Percentiles rank a stretch among this genome's conserved stretches.
Conservation (phyloP, 441 rosid species). For the Bruguiera hainesii region DNA sequence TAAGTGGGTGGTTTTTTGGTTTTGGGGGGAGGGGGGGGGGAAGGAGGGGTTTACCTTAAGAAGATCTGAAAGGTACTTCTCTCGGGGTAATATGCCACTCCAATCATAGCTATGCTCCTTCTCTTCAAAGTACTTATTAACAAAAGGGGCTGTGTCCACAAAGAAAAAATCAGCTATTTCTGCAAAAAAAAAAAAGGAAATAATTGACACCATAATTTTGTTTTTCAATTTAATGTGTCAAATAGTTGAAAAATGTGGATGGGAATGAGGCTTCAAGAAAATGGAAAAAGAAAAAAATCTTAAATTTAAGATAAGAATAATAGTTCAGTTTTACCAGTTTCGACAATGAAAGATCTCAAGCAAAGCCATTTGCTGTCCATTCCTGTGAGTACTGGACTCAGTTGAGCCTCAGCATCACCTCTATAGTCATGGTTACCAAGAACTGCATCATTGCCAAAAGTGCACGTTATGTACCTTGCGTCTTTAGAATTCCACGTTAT, state of each 20-base stretch:
- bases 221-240: too few relatives aligned
- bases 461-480: too few relatives aligned
- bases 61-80: conserved; percentile 46
- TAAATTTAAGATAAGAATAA: not conserved
- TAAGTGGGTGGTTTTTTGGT: too few relatives aligned
- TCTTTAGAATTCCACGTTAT: too few relatives aligned
- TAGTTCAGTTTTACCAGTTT: conserved; percentile 38
- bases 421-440: conserved; percentile 92
- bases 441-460: conserved; percentile 31
- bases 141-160: conserved; percentile 83
- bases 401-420: conserved; percentile 72
- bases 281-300: not conserved
- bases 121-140: conserved; percentile 46
- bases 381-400: conserved; percentile 43
- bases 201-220: too few relatives aligned
- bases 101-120: conserved; percentile 60
- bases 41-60: conserved; percentile 28
- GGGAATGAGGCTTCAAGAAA: not conserved
- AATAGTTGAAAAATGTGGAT: too few relatives aligned
- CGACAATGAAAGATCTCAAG: conserved; percentile 56
- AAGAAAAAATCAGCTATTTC: conserved; percentile 68
- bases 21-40: too few relatives aligned
- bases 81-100: conserved; percentile 54
- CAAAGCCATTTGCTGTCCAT: conserved; percentile 73
- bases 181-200: conserved; percentile 15